Conservation (phyloP, 257 asterid species). For the Rauvolfia tetraphylla region DNA sequence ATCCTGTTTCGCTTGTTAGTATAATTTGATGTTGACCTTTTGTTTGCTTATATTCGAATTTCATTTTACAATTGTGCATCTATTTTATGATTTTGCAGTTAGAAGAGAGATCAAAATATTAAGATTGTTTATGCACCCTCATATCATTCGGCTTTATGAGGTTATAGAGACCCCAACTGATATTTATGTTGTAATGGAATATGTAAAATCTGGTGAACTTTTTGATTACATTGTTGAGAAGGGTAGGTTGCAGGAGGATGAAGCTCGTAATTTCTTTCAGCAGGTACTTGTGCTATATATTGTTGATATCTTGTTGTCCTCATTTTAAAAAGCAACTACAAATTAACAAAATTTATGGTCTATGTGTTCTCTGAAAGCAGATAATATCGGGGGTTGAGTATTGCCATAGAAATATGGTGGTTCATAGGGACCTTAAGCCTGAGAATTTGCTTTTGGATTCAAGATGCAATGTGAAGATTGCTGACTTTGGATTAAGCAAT, state of each 20-base stretch:
- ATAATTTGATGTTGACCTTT: not conserved
- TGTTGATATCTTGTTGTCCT: not conserved
- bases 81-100: slow-evolving; percentile 50
- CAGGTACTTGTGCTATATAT: slow-evolving; percentile 48
- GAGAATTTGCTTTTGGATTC: slow-evolving; percentile 94
- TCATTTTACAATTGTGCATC: slow-evolving; percentile 12
- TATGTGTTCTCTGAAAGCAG: slow-evolving; percentile 40
- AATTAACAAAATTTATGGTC: not conserved
- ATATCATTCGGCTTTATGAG: slow-evolving; percentile 94
- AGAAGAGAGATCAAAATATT: slow-evolving; percentile 90
- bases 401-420: slow-evolving; percentile 96
- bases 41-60: not conserved
- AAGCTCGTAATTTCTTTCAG: slow-evolving; percentile 82
- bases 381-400: slow-evolving; percentile 94
- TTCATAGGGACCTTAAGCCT: slow-evolving; percentile 91
- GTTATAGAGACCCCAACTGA: slow-evolving; percentile 85
- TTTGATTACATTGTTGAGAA: slow-evolving; percentile 96
- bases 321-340: not conserved
- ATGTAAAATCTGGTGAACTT: slow-evolving; percentile 85
- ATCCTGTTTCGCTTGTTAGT: not conserved
- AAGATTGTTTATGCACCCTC: slow-evolving; percentile 88
- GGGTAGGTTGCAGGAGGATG: slow-evolving; percentile 86
- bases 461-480: slow-evolving; percentile 75
- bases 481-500: slow-evolving; percentile 94
- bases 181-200: slow-evolving; percentile 87